These are phyloP conservation scores for Saururus chinensis DNA, from an alignment of 164 flowering plant species.

Conservation along the genomic window DNA sequence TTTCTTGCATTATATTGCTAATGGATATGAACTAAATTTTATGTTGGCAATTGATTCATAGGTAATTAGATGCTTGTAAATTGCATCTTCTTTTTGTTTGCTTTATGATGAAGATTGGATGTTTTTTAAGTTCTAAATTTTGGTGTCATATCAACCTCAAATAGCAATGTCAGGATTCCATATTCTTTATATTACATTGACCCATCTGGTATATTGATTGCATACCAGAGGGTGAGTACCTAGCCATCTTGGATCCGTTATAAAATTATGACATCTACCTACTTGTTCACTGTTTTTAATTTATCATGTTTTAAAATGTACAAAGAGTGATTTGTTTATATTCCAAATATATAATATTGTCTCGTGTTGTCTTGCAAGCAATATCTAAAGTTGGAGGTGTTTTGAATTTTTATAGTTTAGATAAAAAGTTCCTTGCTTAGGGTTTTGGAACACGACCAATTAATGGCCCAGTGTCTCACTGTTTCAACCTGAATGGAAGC, in stretches of 20 bases:
- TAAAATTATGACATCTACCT: too few species aligned
- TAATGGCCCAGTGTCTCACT: slow-evolving; percentile 62
- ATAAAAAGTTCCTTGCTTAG: slow-evolving; percentile 76
- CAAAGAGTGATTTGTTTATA: background rate
- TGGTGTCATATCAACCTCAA: slow-evolving; percentile 57
- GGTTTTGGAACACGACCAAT: slow-evolving; percentile 76
- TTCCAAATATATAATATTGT: background rate
- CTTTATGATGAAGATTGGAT: too few species aligned
- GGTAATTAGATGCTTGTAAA: slow-evolving; percentile 26
- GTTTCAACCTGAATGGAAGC: slow-evolving; percentile 71
- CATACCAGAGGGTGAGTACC: slow-evolving; percentile 70
- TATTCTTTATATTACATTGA: slow-evolving; percentile 81
- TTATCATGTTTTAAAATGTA: too few species aligned
- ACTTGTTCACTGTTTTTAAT: background rate
- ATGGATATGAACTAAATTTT: too few species aligned
- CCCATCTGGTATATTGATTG: slow-evolving; percentile 62
- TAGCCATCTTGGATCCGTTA: background rate
- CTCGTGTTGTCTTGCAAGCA: slow-evolving; percentile 33
- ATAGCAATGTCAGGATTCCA: slow-evolving; percentile 65
- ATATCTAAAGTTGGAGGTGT: slow-evolving; percentile 67
- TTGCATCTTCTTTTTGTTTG: background rate
- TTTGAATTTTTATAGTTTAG: slow-evolving; percentile 83
- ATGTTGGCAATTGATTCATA: slow-evolving; percentile 95
- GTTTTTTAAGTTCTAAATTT: background rate
- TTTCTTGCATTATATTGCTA: too few species aligned